Base-by-base conservation (phyloP, 371 early-diverging fungal species). In the Lichtheimia hyalospora region DNA sequence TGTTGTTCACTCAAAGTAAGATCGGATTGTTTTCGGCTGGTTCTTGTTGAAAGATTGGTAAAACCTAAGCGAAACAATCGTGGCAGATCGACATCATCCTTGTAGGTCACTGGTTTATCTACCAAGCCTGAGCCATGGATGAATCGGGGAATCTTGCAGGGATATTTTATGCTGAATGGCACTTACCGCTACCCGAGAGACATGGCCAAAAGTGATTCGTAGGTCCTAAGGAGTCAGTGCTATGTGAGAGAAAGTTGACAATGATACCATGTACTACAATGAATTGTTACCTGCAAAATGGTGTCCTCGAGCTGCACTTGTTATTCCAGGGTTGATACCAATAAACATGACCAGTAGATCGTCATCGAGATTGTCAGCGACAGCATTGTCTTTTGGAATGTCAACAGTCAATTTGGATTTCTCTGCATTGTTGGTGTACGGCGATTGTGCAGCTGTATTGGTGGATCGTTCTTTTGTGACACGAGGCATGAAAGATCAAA, bases 131-230 rank as follows among this genome's bases (percentile, higher is more conserved):
- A 25, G 28, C 10, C 10, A 34, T 34, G 2, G 5, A 10, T 34
- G 10, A 8, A 10, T 34, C 0, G 10, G 34, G 1, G 24, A n/a
- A 24, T 5, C 16, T 21, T 14, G 46, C 3, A 57, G 13, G 15
- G 14, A 3, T 44, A 18, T 3, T 18, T 2, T 46, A 21, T 16
- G 46, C 46, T 5, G n/a, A 46, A 46, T 46, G 21, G 3, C 16
- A 6, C 46, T 48, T 75, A 58, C 83, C 86, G 34, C 87, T 84
- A 39, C 82, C 81, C 21, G 73, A 83, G 16, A 92, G 64, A 61
- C 89, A 89, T 1, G 83, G 82, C 93, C 93, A 92, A 69, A 92
- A 91, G 60, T 81, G 86, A 69, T 92, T 92, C 3, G 77, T 84
- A 2, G 85, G 87, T 24, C 82, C 82, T 46, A 18, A 16, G 10